A percentile compares a stretch with the other conserved stretches of the same genome.
These are phyloP conservation scores for Detonula confervacea DNA, from an alignment of 352 stramenopile species.

Conservation along the genomic window DNA sequence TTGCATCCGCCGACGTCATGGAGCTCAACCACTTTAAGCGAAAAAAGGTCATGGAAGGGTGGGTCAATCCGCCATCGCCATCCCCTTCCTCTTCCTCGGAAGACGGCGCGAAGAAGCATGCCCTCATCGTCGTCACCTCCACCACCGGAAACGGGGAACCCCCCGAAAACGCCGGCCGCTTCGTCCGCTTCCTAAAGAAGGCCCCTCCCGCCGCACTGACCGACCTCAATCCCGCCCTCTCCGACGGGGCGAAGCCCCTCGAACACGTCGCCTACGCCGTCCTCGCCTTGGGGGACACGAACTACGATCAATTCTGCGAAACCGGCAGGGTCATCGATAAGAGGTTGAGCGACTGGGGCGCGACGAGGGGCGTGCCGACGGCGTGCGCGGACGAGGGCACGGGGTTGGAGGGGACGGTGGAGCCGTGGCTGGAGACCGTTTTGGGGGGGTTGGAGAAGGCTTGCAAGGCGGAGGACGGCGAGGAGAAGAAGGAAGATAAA, in stretches of 20 bases:
- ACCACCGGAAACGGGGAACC: conserved; percentile 95
- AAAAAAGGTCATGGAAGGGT: conserved; percentile 46
- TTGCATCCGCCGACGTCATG: conserved; percentile 35
- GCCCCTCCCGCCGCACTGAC: conserved; percentile 26
- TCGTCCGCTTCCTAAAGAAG: conserved; percentile 92
- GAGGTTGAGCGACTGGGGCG: conserved; percentile 86
- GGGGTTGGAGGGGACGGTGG: conserved; percentile 90
- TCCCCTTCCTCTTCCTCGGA: no score
- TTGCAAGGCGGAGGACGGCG: conserved; percentile 15
- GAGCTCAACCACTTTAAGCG: conserved; percentile 46
- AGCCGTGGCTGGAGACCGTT: conserved; percentile 84
- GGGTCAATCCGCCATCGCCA: conserved; percentile 13
- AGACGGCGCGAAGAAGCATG: conserved; percentile 44
- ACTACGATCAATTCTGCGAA: conserved; percentile 97
- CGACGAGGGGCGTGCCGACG: conserved; percentile 84
- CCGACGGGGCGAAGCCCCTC: conserved; percentile 71
- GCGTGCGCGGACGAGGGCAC: conserved; percentile 92
- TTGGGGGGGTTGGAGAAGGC: conserved; percentile 24
- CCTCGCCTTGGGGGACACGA: conserved; percentile 94
- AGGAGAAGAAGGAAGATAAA: conserved; percentile 5
- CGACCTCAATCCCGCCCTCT: neutral
- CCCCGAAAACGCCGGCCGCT: conserved; percentile 92
- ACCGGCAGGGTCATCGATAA: conserved; percentile 91
- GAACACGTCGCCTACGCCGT: conserved; percentile 88
- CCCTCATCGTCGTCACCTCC: conserved; percentile 89